Base-by-base conservation (phyloP, 2,329 filamentous ascomycete species). In the Stenocarpella maydis region DNA sequence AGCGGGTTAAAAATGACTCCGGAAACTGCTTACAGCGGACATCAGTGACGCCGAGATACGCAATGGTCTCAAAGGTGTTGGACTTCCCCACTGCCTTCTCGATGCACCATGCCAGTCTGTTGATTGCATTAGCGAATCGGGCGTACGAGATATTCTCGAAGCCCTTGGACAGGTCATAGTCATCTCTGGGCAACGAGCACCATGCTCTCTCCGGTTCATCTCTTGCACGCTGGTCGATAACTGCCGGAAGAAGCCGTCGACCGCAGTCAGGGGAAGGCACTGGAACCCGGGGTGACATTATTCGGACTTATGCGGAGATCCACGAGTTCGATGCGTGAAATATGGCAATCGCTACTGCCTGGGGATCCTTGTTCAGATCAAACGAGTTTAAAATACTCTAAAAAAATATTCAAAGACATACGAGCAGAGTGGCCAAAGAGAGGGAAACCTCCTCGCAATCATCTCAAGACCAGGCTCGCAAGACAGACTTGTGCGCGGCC, bases 91-190 rank as follows among this genome's bases (percentile, higher is more conserved):
- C 45, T 7, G 68, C 14, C 3, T 41, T 39, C 26, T 73, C 69
- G 43, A 75, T 72, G 39, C 72, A 58, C 71, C 73, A 74, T 37
- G 74, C 72, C 17, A 75, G 49, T 45, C 66, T 71, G 71, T 75
- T 74, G 66, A 75, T 71, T 9, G 69, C 73, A 39, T 74, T 72
- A 34, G 74, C 73, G 28, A 74, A 66, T 1, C 53, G 45, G 14
- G 28, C 60, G 31, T 67, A 74, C 28, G 55, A 71, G 43, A 75
- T 73, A 41, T 75, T 72, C 55, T 74, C 74, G 41, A 74, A 74
- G 15, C 74, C 74, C n/a, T 63, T 63, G 14, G 72, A 67, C 12
- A 75, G 58, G 43, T 75, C 74, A 45, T 72, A 69, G 68, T 75
- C 74, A 47, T 74, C 71, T 21, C 71, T 53, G 15, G 74, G 74